Evolutionary conservation across 1,284 basidiomycete genomes (phyloP).

Genomic region (Moesziomyces antarcticus): DNA sequence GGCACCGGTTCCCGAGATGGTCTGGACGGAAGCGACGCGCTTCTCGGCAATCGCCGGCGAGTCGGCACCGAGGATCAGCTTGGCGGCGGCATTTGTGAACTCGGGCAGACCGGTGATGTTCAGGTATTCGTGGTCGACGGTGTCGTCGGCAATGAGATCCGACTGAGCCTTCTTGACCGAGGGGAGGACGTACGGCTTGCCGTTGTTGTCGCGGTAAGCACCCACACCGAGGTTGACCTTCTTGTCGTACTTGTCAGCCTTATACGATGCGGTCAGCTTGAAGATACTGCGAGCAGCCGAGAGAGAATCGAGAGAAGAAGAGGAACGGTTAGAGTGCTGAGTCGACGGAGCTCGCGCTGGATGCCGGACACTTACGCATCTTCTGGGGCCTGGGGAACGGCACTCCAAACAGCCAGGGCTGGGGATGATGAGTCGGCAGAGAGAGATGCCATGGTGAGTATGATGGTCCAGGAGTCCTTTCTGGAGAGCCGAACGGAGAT

Average conservation of each 20-base stretch:
- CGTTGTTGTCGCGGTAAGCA: slow-evolving; percentile 69
- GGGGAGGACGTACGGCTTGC: slow-evolving; percentile 70
- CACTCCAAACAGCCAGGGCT: slow-evolving; percentile 51
- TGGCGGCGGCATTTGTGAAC: slow-evolving; percentile 82
- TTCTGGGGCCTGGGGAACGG: slow-evolving; percentile 55
- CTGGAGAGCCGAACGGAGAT: slow-evolving; percentile 1
- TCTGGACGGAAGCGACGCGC: slow-evolving; percentile 69
- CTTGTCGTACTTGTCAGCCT: slow-evolving; percentile 79
- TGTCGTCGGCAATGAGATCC: slow-evolving; percentile 77
- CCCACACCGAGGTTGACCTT: slow-evolving; percentile 87
- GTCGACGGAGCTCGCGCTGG: too few relatives aligned
- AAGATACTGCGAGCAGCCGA: slow-evolving; percentile 74
- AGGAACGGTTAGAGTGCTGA: background rate
- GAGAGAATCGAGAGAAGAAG: background rate
- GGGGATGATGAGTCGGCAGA: slow-evolving; percentile 19
- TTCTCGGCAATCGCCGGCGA: slow-evolving; percentile 79
- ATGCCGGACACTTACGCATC: slow-evolving; percentile 51
- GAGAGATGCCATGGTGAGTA: slow-evolving; percentile 32
- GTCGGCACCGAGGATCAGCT: slow-evolving; percentile 80
- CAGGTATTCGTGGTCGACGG: slow-evolving; percentile 91
- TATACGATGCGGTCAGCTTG: slow-evolving; percentile 87
- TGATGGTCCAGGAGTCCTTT: slow-evolving; percentile 5
- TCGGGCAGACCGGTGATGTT: slow-evolving; percentile 87
- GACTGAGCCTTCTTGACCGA: slow-evolving; percentile 75
- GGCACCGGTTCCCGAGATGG: slow-evolving; percentile 94